Conservation (phyloP, 495 filamentous ascomycete species). For the Sabuloglossum arenarium region DNA sequence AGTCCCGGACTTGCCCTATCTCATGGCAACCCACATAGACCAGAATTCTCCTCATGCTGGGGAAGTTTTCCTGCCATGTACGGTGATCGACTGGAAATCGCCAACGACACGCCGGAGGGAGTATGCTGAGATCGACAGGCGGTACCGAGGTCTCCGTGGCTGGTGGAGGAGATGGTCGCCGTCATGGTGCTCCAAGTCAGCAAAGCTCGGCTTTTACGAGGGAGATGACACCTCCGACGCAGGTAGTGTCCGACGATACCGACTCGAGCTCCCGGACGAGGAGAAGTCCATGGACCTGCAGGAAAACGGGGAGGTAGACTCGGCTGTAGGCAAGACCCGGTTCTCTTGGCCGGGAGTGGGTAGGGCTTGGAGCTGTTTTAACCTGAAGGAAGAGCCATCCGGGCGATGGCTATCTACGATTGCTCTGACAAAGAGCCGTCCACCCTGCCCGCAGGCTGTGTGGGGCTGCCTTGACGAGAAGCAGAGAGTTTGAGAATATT, state of each 20-base stretch:
- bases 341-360: background rate
- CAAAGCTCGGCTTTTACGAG: background rate
- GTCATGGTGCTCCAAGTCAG: background rate
- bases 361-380: background rate
- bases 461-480: background rate
- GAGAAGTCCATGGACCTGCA: background rate
- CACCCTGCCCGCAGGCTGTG: background rate
- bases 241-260: conserved; percentile 5
- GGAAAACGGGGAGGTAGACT: background rate
- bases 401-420: background rate
- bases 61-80: background rate
- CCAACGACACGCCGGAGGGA: conserved; percentile 2
- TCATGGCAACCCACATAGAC: background rate
- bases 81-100: conserved; percentile 4
- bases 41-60: background rate
- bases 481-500: background rate
- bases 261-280: conserved; percentile 4
- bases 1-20: background rate
- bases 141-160: conserved; percentile 1
- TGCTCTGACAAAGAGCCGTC: background rate
- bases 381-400: background rate
- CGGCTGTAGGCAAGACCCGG: background rate
- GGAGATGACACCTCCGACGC: background rate
- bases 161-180: conserved; percentile 3
- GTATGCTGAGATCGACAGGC: conserved; percentile 4